Evolutionary conservation across 371 early-diverging fungal species (phyloP).

Genomic region (Apophysomyces ossiformis): DNA sequence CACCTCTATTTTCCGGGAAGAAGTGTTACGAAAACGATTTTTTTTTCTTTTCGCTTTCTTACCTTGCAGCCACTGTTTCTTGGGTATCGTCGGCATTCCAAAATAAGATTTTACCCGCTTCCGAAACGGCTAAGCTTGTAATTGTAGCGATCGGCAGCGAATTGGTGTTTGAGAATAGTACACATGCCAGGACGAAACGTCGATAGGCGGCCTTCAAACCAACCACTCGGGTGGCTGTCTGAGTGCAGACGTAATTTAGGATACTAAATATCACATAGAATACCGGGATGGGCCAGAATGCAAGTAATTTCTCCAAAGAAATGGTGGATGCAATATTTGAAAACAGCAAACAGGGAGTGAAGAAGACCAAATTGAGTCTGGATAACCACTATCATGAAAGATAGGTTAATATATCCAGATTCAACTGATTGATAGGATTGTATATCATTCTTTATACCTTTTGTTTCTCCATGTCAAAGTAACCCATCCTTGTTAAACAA

Average conservation of each 20-base stretch:
- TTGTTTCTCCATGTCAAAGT: constrained; percentile 55
- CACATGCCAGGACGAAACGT: constrained; percentile 67
- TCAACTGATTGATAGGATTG: too few relatives aligned
- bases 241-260: constrained; percentile 23
- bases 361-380: constrained; percentile 62
- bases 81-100: constrained; percentile 66
- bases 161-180: constrained; percentile 77
- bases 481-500: constrained; percentile 50
- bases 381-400: constrained; percentile 62
- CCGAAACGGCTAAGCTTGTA: constrained; percentile 70
- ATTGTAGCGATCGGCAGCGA: constrained; percentile 76
- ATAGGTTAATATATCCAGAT: too few relatives aligned
- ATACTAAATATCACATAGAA: constrained; percentile 59
- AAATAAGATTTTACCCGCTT: constrained; percentile 61
- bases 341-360: constrained; percentile 75
- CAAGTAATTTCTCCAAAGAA: constrained; percentile 59
- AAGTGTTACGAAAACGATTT: background rate
- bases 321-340: constrained; percentile 69
- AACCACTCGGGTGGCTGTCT: constrained; percentile 43
- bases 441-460: constrained; percentile 41
- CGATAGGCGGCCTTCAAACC: constrained; percentile 55
- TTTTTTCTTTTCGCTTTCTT: constrained; percentile 19
- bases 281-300: constrained; percentile 75
- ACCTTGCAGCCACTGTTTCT: constrained; percentile 67
- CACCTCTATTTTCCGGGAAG: constrained; percentile 50